A percentile compares a stretch with the other conserved stretches of the same genome.
These are phyloP conservation scores for Kodamaea neixiangensis DNA, from an alignment of 805 yeast species.

Conservation along the genomic window DNA sequence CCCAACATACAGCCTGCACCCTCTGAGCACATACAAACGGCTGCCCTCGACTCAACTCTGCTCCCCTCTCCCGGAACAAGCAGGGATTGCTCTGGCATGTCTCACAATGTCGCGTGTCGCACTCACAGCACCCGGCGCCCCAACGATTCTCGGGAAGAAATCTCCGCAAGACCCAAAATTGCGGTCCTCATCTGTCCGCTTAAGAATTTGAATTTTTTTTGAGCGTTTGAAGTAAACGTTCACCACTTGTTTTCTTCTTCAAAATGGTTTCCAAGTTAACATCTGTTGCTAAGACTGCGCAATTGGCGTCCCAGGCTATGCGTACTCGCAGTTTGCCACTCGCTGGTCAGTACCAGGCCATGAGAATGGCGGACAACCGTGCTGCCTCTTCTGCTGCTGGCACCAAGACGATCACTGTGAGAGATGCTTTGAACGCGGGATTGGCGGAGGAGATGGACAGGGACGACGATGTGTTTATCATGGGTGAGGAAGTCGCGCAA, in stretches of 20 bases:
- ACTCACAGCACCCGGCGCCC: too few relatives aligned
- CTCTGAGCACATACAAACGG: too few relatives aligned
- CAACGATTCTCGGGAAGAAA: background rate
- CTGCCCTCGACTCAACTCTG: too few relatives aligned
- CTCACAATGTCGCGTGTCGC: background rate
- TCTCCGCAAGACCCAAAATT: conserved; percentile 1
- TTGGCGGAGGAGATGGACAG: conserved; percentile 97
- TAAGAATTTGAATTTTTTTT: background rate
- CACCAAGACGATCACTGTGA: conserved; percentile 74
- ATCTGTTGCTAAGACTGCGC: conserved; percentile 46
- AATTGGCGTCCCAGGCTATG: conserved; percentile 38
- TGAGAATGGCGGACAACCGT: conserved; percentile 34
- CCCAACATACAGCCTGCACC: background rate
- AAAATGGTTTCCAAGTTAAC: conserved; percentile 31
- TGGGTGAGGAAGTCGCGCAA: conserved; percentile 99
- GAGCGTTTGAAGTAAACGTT: background rate
- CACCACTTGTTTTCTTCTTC: conserved; percentile 2
- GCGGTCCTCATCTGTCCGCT: conserved; percentile 36
- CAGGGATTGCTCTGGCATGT: too few relatives aligned
- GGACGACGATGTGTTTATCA: conserved; percentile 88
- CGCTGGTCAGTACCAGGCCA: conserved; percentile 37
- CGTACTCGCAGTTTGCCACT: conserved; percentile 25
- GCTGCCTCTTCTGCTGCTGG: conserved; percentile 52
- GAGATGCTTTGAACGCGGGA: conserved; percentile 95
- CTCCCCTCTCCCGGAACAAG: too few relatives aligned